A percentile compares a stretch with the other conserved stretches of the same genome.
phyloP scores from a whole-genome alignment of 768 basidiomycete species.

The Suillus decipiens region DNA sequence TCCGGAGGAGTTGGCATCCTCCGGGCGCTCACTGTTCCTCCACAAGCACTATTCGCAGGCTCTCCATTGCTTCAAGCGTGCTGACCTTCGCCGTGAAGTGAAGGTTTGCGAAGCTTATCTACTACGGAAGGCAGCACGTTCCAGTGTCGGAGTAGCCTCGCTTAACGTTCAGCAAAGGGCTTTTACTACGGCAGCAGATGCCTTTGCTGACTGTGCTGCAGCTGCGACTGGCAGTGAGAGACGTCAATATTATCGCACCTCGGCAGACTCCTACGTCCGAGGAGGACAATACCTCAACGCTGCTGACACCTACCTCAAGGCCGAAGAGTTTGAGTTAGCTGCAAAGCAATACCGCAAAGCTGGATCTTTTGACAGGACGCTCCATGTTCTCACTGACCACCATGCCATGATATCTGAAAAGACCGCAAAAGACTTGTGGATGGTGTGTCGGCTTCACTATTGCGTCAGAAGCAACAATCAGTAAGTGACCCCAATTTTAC shows the following conservation, averaged over 20 bases:
- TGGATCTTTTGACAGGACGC: slow-evolving; percentile 54
- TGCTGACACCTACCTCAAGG: slow-evolving; percentile 43
- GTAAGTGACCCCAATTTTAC: slow-evolving; percentile 21
- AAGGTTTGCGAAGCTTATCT: slow-evolving; percentile 53
- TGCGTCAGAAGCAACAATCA: slow-evolving; percentile 34
- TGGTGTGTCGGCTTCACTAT: slow-evolving; percentile 48
- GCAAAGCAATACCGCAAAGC: slow-evolving; percentile 49
- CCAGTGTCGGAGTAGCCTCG: slow-evolving; percentile 27
- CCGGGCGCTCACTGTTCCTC: slow-evolving; percentile 41
- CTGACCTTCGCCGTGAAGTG: slow-evolving; percentile 43
- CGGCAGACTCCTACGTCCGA: slow-evolving; percentile 48
- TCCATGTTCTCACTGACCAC: slow-evolving; percentile 43
- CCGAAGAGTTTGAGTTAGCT: slow-evolving; percentile 44
- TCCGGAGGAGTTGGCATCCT: slow-evolving; percentile 43
- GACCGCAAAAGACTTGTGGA: slow-evolving; percentile 38
- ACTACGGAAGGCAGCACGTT: slow-evolving; percentile 51
- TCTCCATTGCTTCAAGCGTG: slow-evolving; percentile 53
- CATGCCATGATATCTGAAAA: slow-evolving; percentile 30
- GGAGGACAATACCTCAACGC: slow-evolving; percentile 44
- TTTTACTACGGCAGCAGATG: slow-evolving; percentile 47
- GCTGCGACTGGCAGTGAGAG: slow-evolving; percentile 33
- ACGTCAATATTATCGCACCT: slow-evolving; percentile 41
- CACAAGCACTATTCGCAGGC: slow-evolving; percentile 45
- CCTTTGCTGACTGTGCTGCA: slow-evolving; percentile 46
- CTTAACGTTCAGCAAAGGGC: slow-evolving; percentile 34